Conservation (phyloP, 1,284 basidiomycete species). For the Tranzscheliella williamsii region DNA sequence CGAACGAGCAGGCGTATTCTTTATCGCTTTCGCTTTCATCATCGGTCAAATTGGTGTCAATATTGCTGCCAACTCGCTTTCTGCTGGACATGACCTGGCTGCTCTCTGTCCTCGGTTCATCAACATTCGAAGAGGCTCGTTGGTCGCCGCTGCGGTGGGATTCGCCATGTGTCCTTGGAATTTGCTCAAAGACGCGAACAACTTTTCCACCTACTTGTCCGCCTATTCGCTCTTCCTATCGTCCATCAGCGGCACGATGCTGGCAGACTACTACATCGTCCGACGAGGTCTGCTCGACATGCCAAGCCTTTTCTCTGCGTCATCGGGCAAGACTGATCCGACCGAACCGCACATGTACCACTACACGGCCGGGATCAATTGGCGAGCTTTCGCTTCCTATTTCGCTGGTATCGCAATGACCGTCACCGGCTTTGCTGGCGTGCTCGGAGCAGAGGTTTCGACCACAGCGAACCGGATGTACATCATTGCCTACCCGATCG, state of each 20-base stretch:
- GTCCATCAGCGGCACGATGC: constrained; percentile 61
- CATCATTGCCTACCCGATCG: constrained; percentile 60
- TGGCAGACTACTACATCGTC: constrained; percentile 74
- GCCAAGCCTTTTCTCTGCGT: constrained; percentile 70
- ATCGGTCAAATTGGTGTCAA: constrained; percentile 69
- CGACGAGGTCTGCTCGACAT: constrained; percentile 74
- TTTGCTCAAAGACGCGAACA: constrained; percentile 73
- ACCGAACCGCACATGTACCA: constrained; percentile 67
- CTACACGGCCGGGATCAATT: constrained; percentile 71
- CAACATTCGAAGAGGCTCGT: constrained; percentile 82
- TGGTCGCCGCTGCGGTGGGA: constrained; percentile 75
- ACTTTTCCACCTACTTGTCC: constrained; percentile 80
- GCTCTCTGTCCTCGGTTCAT: constrained; percentile 75
- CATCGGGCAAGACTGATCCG: constrained; percentile 11
- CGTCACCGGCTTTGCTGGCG: constrained; percentile 72
- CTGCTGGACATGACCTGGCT: constrained; percentile 81
- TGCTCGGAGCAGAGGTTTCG: constrained; percentile 47
- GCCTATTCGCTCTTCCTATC: constrained; percentile 66
- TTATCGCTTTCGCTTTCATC: constrained; percentile 72
- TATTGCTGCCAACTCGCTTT: constrained; percentile 81
- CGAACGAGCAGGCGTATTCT: constrained; percentile 64
- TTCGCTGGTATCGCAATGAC: constrained; percentile 79
- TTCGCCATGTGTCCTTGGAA: constrained; percentile 78
- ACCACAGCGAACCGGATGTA: constrained; percentile 53
- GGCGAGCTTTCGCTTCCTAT: constrained; percentile 73